Percentiles rank a stretch among this genome's conserved stretches.
Conservation (phyloP, 768 basidiomycete genomes). For the Mycena chlorophos region DNA sequence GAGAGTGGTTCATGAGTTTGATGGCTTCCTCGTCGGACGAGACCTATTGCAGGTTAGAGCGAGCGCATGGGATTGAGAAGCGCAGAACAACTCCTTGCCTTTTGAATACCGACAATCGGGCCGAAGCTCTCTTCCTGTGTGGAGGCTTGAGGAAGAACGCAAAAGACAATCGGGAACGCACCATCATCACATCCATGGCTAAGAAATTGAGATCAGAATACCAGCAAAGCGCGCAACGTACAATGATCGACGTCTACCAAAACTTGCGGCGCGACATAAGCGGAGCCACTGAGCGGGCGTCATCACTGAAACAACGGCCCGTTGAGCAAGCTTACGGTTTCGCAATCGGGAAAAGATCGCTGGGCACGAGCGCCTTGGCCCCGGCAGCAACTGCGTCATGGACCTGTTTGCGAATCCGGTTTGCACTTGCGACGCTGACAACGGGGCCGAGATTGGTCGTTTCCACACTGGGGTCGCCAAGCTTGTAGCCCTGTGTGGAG, state of each 20-base stretch:
- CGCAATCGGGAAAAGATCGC: constrained; percentile 65
- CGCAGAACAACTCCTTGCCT: constrained; percentile 56
- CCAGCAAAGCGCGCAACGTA: constrained; percentile 39
- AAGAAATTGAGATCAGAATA: constrained; percentile 5
- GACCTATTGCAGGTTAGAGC: constrained; percentile 46
- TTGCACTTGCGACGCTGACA: constrained; percentile 83
- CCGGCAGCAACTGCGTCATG: constrained; percentile 85
- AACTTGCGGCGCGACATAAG: constrained; percentile 91
- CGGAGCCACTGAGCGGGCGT: constrained; percentile 56
- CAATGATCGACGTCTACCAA: constrained; percentile 86
- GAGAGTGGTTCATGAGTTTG: constrained; percentile 92
- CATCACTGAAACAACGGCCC: neutral
- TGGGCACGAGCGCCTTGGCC: constrained; percentile 73
- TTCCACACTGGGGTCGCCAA: constrained; percentile 79
- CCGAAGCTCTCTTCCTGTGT: constrained; percentile 86
- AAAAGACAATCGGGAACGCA: constrained; percentile 27
- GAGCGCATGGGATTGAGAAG: neutral
- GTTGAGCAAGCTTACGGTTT: constrained; percentile 51
- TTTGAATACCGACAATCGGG: constrained; percentile 90
- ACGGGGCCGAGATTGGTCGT: constrained; percentile 90
- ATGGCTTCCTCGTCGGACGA: constrained; percentile 86
- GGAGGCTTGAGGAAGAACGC: neutral
- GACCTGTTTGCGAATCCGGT: constrained; percentile 83
- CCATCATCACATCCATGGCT: constrained; percentile 95
- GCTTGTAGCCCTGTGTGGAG: constrained; percentile 62